A percentile compares a stretch with the other conserved stretches of the same genome.
Evolutionary conservation across 345 rosid species (phyloP).

Genomic region (Angophora floribunda): DNA sequence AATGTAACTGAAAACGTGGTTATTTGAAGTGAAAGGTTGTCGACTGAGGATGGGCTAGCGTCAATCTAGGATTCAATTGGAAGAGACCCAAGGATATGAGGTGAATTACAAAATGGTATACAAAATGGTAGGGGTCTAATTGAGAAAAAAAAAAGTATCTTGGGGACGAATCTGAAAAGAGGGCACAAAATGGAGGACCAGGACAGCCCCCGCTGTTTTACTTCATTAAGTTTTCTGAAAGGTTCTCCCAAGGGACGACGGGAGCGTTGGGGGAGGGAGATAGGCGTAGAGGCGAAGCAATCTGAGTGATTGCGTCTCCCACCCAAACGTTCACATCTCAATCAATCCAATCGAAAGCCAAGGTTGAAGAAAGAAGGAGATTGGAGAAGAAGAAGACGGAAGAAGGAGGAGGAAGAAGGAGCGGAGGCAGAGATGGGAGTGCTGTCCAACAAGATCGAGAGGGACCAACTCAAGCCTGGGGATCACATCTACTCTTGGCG

Average conservation of each 20-base stretch:
- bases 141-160: background rate
- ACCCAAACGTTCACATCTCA: background rate
- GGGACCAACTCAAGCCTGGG: constrained; percentile 46
- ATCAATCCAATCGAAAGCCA: background rate
- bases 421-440: constrained; percentile 32
- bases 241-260: background rate
- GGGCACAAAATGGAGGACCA: background rate
- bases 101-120: background rate
- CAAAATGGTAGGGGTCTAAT: background rate
- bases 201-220: no score
- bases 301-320: background rate
- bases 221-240: background rate
- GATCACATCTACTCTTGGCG: constrained; percentile 92
- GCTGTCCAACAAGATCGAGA: constrained; percentile 40
- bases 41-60: background rate
- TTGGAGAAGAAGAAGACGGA: background rate
- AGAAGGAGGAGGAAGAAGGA: background rate
- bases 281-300: background rate
- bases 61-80: background rate
- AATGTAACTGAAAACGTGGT: background rate
- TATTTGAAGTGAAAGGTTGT: background rate
- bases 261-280: background rate
- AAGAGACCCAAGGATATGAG: background rate
- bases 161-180: background rate
- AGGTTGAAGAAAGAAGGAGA: background rate